Conservation (phyloP, 2,329 filamentous ascomycete genomes). For the Scedosporium minutisporum region DNA sequence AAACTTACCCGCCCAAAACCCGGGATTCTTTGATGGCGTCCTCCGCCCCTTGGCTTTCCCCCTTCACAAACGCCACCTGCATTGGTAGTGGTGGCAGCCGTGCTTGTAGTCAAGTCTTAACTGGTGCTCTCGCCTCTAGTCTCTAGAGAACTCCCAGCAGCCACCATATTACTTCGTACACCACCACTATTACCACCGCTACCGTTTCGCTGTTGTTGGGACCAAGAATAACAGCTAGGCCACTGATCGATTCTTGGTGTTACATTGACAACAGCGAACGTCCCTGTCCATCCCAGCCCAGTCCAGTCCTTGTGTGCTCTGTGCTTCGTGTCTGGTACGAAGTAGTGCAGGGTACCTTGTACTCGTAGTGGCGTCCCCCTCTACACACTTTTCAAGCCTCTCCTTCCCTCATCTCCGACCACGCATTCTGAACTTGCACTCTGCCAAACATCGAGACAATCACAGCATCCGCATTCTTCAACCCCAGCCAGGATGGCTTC, state of each 20-base stretch:
- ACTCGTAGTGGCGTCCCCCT: background rate
- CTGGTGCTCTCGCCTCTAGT: background rate
- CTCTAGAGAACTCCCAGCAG: background rate
- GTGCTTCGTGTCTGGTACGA: background rate
- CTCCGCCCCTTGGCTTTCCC: background rate
- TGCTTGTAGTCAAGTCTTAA: background rate
- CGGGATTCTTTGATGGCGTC: background rate
- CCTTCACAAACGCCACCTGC: constrained; percentile 1
- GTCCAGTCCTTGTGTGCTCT: too few relatives aligned
- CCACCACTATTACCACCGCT: too few relatives aligned
- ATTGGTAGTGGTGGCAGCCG: background rate
- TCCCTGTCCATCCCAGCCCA: too few relatives aligned
- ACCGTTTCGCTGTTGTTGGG: background rate
- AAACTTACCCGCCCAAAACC: background rate
- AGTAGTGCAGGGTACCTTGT: background rate
- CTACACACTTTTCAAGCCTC: constrained; percentile 5
- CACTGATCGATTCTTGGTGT: too few relatives aligned
- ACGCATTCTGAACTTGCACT: constrained; percentile 11
- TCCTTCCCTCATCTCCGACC: constrained; percentile 11
- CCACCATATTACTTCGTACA: background rate
- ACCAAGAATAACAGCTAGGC: too few relatives aligned
- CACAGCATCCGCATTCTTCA: constrained; percentile 10
- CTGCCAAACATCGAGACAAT: constrained; percentile 10
- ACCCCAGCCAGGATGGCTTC: constrained; percentile 30
- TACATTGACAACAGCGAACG: too few relatives aligned